phyloP scores from a whole-genome alignment of 1,139 yeast species.

The Debaryomyces udenii region DNA sequence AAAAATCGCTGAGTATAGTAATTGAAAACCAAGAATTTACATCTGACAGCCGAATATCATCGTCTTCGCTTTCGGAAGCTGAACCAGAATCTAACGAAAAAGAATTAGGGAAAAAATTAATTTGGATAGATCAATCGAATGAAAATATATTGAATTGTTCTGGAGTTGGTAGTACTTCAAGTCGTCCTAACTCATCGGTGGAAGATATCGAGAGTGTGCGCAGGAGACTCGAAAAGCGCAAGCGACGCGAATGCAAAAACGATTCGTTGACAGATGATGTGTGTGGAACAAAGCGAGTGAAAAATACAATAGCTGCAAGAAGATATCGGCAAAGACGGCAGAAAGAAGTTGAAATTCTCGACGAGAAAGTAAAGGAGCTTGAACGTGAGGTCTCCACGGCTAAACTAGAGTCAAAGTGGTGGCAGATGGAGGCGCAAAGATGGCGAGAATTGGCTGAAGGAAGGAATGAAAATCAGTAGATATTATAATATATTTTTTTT shows the following conservation, averaged over 20 bases:
- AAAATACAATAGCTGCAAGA: conserved; percentile 26
- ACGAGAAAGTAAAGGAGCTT: conserved; percentile 19
- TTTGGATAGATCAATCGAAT: conserved; percentile 12
- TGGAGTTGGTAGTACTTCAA: not conserved
- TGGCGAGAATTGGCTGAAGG: conserved; percentile 15
- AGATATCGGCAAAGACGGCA: conserved; percentile 22
- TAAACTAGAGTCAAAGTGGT: conserved; percentile 20
- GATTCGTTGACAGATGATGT: not conserved
- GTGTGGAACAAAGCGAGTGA: conserved; percentile 15
- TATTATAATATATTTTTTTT: too few species aligned
- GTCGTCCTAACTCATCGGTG: not conserved
- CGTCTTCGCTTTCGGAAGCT: conserved; percentile 2
- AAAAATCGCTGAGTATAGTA: not conserved
- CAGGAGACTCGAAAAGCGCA: conserved; percentile 13
- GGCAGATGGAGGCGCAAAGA: conserved; percentile 24
- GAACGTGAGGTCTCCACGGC: conserved; percentile 19
- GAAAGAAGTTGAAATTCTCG: conserved; percentile 23
- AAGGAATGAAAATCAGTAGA: conserved; percentile 2
- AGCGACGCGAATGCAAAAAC: conserved; percentile 1
- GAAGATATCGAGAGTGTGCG: conserved; percentile 15
- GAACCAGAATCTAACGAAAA: not conserved
- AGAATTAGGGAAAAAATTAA: conserved; percentile 1
- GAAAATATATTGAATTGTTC: conserved; percentile 1
- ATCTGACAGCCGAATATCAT: not conserved
- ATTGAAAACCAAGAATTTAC: not conserved